These are phyloP conservation scores for Massospora cicadina DNA, from an alignment of 371 early-diverging fungal species.

Conservation along the genomic window DNA sequence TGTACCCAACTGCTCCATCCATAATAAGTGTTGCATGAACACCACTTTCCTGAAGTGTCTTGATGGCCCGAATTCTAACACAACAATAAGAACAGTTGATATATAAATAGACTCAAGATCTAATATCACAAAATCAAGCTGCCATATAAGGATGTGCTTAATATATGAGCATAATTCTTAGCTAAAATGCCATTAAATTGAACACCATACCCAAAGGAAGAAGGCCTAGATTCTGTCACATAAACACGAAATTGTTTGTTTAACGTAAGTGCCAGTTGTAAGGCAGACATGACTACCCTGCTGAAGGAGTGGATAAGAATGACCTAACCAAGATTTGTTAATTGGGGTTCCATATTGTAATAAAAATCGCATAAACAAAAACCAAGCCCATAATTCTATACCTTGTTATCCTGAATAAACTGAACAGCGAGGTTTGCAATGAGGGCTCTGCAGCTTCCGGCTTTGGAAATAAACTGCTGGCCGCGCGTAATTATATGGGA, in stretches of 20 bases:
- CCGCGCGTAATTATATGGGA: constrained; percentile 49
- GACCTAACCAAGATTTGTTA: no score
- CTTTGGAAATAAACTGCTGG: constrained; percentile 50
- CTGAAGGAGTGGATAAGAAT: constrained; percentile 92
- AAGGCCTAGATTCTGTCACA: constrained; percentile 70
- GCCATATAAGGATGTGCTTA: no score
- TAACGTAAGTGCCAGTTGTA: constrained; percentile 52
- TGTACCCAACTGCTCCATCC: constrained; percentile 85
- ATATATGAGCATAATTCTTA: not conserved
- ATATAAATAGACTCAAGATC: not conserved
- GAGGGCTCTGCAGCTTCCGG: constrained; percentile 42
- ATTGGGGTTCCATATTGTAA: not conserved
- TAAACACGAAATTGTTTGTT: constrained; percentile 76
- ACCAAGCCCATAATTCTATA: constrained; percentile 9
- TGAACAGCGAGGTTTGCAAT: constrained; percentile 71
- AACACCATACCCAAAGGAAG: constrained; percentile 46
- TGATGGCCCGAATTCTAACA: constrained; percentile 47
- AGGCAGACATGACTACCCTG: constrained; percentile 71
- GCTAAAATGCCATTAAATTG: not conserved
- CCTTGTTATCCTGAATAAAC: constrained; percentile 73
- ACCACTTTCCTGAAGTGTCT: constrained; percentile 48
- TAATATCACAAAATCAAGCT: no score
- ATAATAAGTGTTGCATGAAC: constrained; percentile 75
- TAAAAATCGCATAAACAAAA: not conserved
- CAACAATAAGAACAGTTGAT: not conserved